Conservation (phyloP, 768 basidiomycete species). For the Pluteus cervinus region DNA sequence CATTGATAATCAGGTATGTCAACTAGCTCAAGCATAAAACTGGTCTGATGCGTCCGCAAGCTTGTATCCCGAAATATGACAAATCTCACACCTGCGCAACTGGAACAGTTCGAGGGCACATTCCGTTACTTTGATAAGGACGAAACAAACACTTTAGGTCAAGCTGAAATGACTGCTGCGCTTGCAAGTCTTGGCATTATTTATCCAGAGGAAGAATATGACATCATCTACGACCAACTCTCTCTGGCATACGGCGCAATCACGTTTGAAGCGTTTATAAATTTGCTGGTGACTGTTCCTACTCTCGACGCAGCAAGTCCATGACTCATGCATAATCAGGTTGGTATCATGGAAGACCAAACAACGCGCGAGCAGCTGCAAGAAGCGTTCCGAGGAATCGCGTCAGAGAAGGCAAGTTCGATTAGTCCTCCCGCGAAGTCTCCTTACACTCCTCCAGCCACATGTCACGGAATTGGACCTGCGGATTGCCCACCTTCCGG, state of each 20-base stretch:
- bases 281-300: conserved; percentile 62
- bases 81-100: conserved; percentile 89
- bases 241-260: conserved; percentile 80
- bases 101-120: conserved; percentile 95
- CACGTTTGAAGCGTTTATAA: conserved; percentile 91
- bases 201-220: conserved; percentile 88
- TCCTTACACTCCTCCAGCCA: conserved; percentile 45
- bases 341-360: conserved; percentile 94
- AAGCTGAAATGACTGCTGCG: conserved; percentile 89
- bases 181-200: conserved; percentile 92
- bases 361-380: conserved; percentile 88
- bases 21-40: background rate
- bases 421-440: background rate
- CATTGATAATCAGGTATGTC: conserved; percentile 86
- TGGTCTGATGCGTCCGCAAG: conserved; percentile 30
- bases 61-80: conserved; percentile 92
- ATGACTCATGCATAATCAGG: conserved; percentile 37
- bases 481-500: conserved; percentile 74
- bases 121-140: conserved; percentile 98
- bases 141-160: conserved; percentile 79
- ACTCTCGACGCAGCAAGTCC: conserved; percentile 2
- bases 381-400: conserved; percentile 90
- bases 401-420: conserved; percentile 71
- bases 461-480: conserved; percentile 94
- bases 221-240: conserved; percentile 76